phyloP scores from a whole-genome alignment of 768 basidiomycete species.

The Termitomyces sp. region DNA sequence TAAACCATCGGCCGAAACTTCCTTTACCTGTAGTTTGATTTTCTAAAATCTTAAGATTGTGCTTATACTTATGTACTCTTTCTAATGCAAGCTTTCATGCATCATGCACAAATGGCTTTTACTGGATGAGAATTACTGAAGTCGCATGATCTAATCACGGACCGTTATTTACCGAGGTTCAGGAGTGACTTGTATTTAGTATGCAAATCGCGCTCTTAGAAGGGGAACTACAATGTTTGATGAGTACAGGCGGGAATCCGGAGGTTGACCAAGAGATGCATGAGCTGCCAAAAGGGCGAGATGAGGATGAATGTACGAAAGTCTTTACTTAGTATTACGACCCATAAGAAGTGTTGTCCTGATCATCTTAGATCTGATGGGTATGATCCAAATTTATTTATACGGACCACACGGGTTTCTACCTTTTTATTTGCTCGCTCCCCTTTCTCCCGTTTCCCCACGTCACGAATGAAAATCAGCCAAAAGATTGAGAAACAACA shows the following conservation, averaged over 20 bases:
- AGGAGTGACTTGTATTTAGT: neutral
- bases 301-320: neutral
- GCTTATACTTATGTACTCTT: neutral
- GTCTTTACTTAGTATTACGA: neutral
- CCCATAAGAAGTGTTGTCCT: neutral
- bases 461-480: conserved; percentile 79
- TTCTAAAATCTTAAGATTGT: neutral
- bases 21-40: neutral
- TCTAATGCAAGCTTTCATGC: neutral
- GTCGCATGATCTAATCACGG: conserved; percentile 1
- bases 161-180: conserved; percentile 2
- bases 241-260: neutral
- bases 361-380: conserved; percentile 15
- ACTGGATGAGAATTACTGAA: neutral
- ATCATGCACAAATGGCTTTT: neutral
- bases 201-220: neutral
- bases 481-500: conserved; percentile 86
- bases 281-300: neutral
- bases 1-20: neutral
- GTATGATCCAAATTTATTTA: conserved; percentile 16
- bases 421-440: conserved; percentile 5
- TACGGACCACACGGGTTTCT: conserved; percentile 3
- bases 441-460: conserved; percentile 6
- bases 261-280: neutral
- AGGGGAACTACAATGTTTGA: neutral